Base-by-base conservation (phyloP, 2,329 filamentous ascomycete genomes). In the Dothideomycetes sp. region DNA sequence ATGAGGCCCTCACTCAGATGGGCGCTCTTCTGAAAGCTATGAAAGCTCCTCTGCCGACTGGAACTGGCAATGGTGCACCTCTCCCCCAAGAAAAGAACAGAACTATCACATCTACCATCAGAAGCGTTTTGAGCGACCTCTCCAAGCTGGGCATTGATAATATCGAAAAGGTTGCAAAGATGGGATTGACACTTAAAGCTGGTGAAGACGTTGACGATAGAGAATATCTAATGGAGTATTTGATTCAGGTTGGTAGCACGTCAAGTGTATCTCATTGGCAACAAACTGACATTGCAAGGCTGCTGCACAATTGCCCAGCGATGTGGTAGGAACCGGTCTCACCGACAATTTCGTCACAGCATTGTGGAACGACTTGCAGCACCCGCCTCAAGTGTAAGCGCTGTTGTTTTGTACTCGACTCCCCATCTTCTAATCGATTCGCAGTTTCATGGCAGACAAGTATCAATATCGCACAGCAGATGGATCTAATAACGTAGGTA, bases 181-280 rank as follows among this genome's bases (percentile, higher is more conserved):
- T 59, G 32, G 30, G 36, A 3, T 30, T 24, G 22, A 40, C 24
- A 41, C 58, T 57, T 37, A 49, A 58, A 41, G 65, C 66, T n/a
- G 72, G 72, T 3, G 61, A 72, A 31, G 66, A 68, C 5, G 57
- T 75, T 12, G 65, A 83, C 49, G 79, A 83, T 51, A 78, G 73
- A 52, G 68, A 68, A 2, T 77, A 77, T 50, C 59, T 74, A 10
- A 77, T 77, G 73, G 75, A 79, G 51, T 61, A 65, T 17, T 53
- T 77, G 42, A 69, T 79, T 36, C 59, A 67, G 43, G 60, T 65
- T 36, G 41, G 50, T 24, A 15, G 11, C 36, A 38, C 2, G 16
- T 19, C 18, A 35, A 17, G 27, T 5, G 24, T 7, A 18, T 7
- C 16, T n/a, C n/a, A n/a, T n/a, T n/a, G n/a, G n/a, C n/a, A n/a